These are phyloP conservation scores for Viola odorata DNA, from an alignment of 345 rosid genomes.

Conservation along the genomic window DNA sequence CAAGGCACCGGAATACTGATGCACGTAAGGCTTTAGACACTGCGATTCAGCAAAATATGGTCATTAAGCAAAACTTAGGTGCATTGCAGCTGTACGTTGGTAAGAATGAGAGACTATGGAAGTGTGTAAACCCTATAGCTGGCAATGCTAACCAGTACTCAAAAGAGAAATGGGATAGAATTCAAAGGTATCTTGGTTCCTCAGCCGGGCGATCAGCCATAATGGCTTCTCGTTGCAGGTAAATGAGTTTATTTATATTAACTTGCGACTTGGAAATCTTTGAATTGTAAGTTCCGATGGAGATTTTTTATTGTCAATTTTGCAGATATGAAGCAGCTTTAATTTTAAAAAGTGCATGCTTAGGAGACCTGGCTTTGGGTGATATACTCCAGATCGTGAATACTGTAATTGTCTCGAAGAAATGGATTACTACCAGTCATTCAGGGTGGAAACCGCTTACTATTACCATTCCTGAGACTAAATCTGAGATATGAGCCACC, in stretches of 20 bases:
- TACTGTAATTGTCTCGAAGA: constrained; percentile 13
- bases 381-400: constrained; percentile 20
- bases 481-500: constrained; percentile 19
- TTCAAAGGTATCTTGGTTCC: constrained; percentile 56
- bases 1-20: constrained; percentile 50
- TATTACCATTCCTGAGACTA: constrained; percentile 11
- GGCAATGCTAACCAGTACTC: constrained; percentile 54
- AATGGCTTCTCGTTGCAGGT: constrained; percentile 66
- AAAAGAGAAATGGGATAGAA: constrained; percentile 56
- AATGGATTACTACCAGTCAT: constrained; percentile 16
- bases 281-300: not conserved
- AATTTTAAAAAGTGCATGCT: constrained; percentile 21
- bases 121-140: constrained; percentile 66
- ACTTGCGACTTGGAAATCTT: not conserved
- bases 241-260: constrained; percentile 3
- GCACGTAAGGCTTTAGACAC: constrained; percentile 58
- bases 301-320: not conserved
- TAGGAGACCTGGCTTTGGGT: constrained; percentile 21
- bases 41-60: constrained; percentile 68
- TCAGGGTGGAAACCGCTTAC: constrained; percentile 24
- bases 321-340: constrained; percentile 27
- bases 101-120: constrained; percentile 65
- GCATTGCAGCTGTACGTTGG: constrained; percentile 56
- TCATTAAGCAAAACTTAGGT: constrained; percentile 50
- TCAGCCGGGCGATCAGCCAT: constrained; percentile 48